phyloP scores from a whole-genome alignment of 2,329 filamentous ascomycete species.

The Penicillium hordei region DNA sequence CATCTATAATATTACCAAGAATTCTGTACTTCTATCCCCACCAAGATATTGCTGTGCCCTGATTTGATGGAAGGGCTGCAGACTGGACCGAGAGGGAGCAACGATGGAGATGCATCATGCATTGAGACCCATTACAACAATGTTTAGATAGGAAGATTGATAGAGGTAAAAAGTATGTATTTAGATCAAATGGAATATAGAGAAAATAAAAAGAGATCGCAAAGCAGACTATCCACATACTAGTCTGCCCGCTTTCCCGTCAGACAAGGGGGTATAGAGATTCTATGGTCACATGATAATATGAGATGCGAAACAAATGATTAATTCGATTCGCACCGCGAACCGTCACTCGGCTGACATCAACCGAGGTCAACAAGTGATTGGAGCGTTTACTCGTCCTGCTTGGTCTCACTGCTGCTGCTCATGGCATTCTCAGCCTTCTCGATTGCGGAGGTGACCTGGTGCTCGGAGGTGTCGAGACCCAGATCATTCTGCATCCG shows the following conservation, averaged over 20 bases:
- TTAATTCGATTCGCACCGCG: not conserved
- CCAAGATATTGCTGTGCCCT: not conserved
- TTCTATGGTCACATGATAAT: constrained; percentile 7
- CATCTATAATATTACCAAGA: not conserved
- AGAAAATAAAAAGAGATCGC: not conserved
- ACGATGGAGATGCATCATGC: not conserved
- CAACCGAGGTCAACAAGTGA: not conserved
- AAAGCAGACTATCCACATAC: constrained; percentile 1
- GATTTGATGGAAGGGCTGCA: not conserved
- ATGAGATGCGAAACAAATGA: constrained; percentile 2
- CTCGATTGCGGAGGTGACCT: constrained; percentile 2
- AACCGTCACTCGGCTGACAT: not conserved
- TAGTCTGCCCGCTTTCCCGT: not conserved
- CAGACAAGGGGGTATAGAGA: not conserved
- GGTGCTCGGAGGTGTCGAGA: constrained; percentile 13
- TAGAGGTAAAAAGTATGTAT: not conserved
- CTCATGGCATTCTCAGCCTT: constrained; percentile 25
- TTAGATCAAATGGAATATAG: not conserved
- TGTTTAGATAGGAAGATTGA: not conserved
- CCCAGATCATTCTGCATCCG: constrained; percentile 27
- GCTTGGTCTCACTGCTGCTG: constrained; percentile 16
- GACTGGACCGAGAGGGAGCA: not conserved
- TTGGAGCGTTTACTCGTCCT: not conserved
- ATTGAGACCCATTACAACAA: not conserved
- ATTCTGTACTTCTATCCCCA: not conserved